A percentile compares a stretch with the other conserved stretches of the same genome.
phyloP scores from a whole-genome alignment of 192 early-diverging fungal genomes.

The Mortierella antarctica region DNA sequence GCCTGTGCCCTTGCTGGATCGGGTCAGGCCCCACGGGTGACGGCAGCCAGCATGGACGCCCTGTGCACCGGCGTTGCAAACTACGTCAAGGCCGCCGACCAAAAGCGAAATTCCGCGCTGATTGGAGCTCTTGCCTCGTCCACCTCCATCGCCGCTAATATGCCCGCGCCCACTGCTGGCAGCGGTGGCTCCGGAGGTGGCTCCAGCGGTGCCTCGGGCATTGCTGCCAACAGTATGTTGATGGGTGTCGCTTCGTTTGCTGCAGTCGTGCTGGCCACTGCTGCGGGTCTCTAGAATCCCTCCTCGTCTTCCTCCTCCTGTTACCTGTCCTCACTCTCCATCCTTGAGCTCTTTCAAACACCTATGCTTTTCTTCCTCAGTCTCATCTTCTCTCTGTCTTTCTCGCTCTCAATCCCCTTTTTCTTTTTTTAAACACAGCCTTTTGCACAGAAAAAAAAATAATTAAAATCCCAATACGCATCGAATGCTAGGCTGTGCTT shows the following conservation, averaged over 20 bases:
- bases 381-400: too few relatives aligned
- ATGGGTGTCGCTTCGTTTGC: constrained; percentile 20
- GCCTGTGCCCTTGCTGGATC: constrained; percentile 15
- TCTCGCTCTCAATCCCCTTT: too few relatives aligned
- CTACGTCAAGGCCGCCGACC: constrained; percentile 8
- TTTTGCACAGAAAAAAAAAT: too few relatives aligned
- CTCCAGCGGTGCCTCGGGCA: background rate
- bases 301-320: background rate
- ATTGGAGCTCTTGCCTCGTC: constrained; percentile 8
- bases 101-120: background rate
- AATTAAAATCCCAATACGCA: too few relatives aligned
- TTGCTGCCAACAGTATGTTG: constrained; percentile 1
- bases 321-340: too few relatives aligned
- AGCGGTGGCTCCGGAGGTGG: background rate
- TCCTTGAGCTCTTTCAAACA: background rate
- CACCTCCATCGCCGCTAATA: constrained; percentile 1
- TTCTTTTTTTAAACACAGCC: too few relatives aligned
- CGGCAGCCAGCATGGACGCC: background rate
- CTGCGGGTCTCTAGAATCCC: constrained; percentile 24
- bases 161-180: background rate
- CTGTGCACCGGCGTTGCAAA: background rate
- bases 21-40: background rate
- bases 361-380: background rate
- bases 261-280: constrained; percentile 47
- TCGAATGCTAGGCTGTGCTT: too few relatives aligned